A percentile compares a stretch with the other conserved stretches of the same genome.
Evolutionary conservation across 306 rosid genomes (phyloP).

Genomic region (Prunus fruticosa): DNA sequence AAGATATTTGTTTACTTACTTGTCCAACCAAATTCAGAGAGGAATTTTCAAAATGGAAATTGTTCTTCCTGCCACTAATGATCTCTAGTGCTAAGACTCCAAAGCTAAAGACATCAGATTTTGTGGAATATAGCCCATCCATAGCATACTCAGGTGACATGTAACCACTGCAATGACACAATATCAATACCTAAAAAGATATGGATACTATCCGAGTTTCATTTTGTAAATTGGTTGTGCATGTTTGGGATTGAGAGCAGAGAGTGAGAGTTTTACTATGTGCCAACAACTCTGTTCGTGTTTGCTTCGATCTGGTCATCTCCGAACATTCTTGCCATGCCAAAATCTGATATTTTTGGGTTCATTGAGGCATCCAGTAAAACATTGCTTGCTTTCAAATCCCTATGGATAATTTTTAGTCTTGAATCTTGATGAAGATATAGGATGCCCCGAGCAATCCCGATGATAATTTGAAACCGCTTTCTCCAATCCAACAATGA

Average conservation of each 20-base stretch:
- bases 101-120: conserved; percentile 34
- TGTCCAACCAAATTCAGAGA: conserved; percentile 32
- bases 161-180: conserved; percentile 28
- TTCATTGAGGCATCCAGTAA: conserved; percentile 48
- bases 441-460: conserved; percentile 60
- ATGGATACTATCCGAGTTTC: background rate
- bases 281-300: conserved; percentile 61
- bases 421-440: conserved; percentile 75
- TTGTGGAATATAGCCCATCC: conserved; percentile 33
- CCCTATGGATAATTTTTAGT: conserved; percentile 60
- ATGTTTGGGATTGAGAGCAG: background rate
- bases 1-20: conserved; percentile 14
- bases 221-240: no score
- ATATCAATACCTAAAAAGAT: background rate
- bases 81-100: conserved; percentile 32
- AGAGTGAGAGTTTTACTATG: conserved; percentile 45
- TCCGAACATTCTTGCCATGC: conserved; percentile 75
- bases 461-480: conserved; percentile 44
- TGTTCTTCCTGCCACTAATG: conserved; percentile 29
- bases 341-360: conserved; percentile 75
- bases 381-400: conserved; percentile 66
- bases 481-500: conserved; percentile 46
- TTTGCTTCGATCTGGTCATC: conserved; percentile 58
- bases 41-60: conserved; percentile 18
- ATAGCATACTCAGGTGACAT: conserved; percentile 40